Evolutionary conservation across 441 rosid species (phyloP), one percentile per base, ranked within the genome.

Genomic region (Erodium texanum): DNA sequence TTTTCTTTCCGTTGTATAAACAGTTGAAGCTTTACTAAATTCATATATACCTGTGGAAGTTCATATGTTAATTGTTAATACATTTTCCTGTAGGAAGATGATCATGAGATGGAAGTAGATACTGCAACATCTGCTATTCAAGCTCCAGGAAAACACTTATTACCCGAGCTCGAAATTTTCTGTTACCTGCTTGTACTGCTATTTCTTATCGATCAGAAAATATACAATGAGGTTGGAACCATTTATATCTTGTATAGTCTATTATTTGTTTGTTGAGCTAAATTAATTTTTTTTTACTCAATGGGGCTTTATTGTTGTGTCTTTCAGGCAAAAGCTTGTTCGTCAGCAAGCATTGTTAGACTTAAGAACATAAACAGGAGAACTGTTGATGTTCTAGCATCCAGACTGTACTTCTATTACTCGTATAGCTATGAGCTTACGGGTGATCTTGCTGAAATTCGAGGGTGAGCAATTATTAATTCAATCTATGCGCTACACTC

Each of bases 351-450:
- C 79, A 81, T 88, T 64, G 80, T 76, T n/a, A 84, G 87, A 34
- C 68, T 85, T 73, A 85, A 82, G 77, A 86, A 77, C 38, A 20
- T 83, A 73, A 88, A 88, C 76, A 72, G 89, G 77, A 82, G 94
- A 78, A 88, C 94, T 16, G 83, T 88, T 54, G 91, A 88, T 80
- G 86, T 86, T 66, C 69, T 88, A 24, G 94, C 94, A 27, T 79
- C 91, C 18, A 86, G 89, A 76, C 84, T 88, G 19, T 88, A 80
- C 79, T 86, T 80, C 48, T 88, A 88, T 65, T 86, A 88, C 79
- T 86, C 94, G 24, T 86, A 83, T 65, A 81, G 91, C 80, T 86
- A 86, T 77, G 89, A 88, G 71, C 85, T 83, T 62, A 88, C 89
- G 3, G 85, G 85, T 54, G 82, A 81, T 77, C 89, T 86, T 72